Evolutionary conservation across 352 stramenopile species (phyloP).

Genomic region (Phytophthora citricola): DNA sequence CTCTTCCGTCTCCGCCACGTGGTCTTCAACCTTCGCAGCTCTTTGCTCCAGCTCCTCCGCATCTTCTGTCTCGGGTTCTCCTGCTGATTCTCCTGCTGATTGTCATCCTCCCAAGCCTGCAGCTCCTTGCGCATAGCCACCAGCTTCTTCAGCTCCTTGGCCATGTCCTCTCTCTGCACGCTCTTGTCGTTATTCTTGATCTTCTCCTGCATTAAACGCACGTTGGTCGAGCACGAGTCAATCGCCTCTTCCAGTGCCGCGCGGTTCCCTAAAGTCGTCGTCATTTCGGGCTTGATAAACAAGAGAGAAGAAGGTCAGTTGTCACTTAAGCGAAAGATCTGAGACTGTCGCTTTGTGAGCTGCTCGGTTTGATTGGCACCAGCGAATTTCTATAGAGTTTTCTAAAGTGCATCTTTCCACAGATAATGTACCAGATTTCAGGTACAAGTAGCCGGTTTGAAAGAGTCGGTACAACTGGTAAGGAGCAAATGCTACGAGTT

Average conservation of each 20-base stretch:
- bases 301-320: not conserved
- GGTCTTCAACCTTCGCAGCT: constrained; percentile 15
- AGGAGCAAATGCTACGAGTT: constrained; percentile 11
- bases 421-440: constrained; percentile 9
- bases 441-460: constrained; percentile 25
- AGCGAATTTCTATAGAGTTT: constrained; percentile 19
- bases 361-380: constrained; percentile 22
- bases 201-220: constrained; percentile 69
- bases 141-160: constrained; percentile 63
- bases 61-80: constrained; percentile 23
- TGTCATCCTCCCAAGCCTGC: constrained; percentile 53
- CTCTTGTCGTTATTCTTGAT: constrained; percentile 45
- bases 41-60: constrained; percentile 17
- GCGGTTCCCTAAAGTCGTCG: constrained; percentile 56
- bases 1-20: constrained; percentile 32
- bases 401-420: constrained; percentile 7
- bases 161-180: constrained; percentile 57
- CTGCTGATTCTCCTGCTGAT: constrained; percentile 39
- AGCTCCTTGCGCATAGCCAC: constrained; percentile 76
- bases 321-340: constrained; percentile 21
- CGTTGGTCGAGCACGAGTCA: constrained; percentile 52
- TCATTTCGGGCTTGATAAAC: constrained; percentile 5
- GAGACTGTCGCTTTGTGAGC: constrained; percentile 10
- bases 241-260: constrained; percentile 60
- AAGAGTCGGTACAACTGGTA: constrained; percentile 16